Conservation (phyloP, 139 green algal species). For the Diplosphaera chodatii region DNA sequence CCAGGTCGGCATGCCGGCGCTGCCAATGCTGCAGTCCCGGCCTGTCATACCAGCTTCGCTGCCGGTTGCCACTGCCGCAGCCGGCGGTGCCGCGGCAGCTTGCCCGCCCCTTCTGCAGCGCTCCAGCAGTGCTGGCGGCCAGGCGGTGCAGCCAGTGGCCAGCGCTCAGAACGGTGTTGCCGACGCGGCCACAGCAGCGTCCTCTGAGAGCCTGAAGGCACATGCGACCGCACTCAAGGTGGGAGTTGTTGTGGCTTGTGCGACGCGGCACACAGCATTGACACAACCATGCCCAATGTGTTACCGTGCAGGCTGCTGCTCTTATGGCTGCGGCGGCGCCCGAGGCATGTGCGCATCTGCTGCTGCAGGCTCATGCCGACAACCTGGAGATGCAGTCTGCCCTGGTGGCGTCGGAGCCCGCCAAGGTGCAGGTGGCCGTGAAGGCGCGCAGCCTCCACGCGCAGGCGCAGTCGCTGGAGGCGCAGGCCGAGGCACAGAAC, state of each 20-base stretch:
- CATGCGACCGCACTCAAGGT: conserved; percentile 34
- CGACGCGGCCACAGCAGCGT: background rate
- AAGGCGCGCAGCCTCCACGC: conserved; percentile 38
- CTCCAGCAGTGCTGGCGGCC: background rate
- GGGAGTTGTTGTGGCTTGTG: background rate
- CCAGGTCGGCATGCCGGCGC: background rate
- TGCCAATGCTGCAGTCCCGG: background rate
- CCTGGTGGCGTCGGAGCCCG: conserved; percentile 18
- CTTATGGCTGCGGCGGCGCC: too few species aligned
- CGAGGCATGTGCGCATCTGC: too few species aligned
- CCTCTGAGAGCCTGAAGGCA: conserved; percentile 14
- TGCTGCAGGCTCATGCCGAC: conserved; percentile 36
- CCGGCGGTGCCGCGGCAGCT: background rate
- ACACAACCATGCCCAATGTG: too few species aligned
- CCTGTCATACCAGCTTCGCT: background rate
- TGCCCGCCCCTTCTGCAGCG: conserved; percentile 4
- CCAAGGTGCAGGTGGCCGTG: conserved; percentile 19
- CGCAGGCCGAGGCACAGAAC: conserved; percentile 24
- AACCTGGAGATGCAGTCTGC: conserved; percentile 24
- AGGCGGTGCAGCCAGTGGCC: background rate
- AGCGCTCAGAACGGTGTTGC: background rate
- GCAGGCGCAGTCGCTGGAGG: conserved; percentile 30
- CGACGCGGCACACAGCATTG: background rate
- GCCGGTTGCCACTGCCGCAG: background rate
- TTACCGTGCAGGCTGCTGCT: background rate